Evolutionary conservation across 768 basidiomycete genomes (phyloP), one percentile per base, ranked within the genome.

Genomic region (Dendrothele bispora): DNA sequence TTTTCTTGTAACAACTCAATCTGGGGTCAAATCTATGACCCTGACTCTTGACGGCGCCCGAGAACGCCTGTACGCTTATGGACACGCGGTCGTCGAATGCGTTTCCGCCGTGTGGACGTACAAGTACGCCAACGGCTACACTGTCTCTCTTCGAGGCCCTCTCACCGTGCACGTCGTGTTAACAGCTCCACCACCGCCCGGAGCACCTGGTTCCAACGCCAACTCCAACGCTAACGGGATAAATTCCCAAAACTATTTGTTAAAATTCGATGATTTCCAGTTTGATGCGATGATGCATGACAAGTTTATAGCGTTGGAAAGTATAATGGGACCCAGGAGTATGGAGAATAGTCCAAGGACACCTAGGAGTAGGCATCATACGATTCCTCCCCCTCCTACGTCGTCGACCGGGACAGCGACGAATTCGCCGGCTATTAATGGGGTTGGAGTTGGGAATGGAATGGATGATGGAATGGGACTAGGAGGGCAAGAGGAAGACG

Each of bases 1-100:
- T 67, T 90, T 91, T 69, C 77, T 89, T 26, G 88, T 90, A 17
- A 90, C 88, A 0, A 84, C 84, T 2, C 86, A 89, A 61, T 88
- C 90, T 4, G 91, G 90, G 22, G 90, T 92, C 43, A 83, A 83
- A 53, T 86, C 86, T 4, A 91, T 92, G 87, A 77, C 81, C 12
- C 65, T 92, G n/a, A 78, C 82, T 2, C 71, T 92, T 20, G 87
- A 91, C 57, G 87, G 86, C 32, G 88, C 85, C 1, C 79, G 83
- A 12, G 91, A 93, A 59, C 75, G 86, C 47, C 47, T 71, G 5
- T 72, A 61, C 46, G 57, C 60, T 3, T 67, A 66, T n/a, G 68
- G 77, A 7, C 75, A 74, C 45, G 72, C 74, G 43, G 64, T 85
- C 46, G 77, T 92, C 14, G 88, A 91, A 62, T 91, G 88, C 54